Percentiles rank a stretch among this genome's conserved stretches.
Conservation (phyloP, 116 monocot genomes). For the Posidonia oceanica region DNA sequence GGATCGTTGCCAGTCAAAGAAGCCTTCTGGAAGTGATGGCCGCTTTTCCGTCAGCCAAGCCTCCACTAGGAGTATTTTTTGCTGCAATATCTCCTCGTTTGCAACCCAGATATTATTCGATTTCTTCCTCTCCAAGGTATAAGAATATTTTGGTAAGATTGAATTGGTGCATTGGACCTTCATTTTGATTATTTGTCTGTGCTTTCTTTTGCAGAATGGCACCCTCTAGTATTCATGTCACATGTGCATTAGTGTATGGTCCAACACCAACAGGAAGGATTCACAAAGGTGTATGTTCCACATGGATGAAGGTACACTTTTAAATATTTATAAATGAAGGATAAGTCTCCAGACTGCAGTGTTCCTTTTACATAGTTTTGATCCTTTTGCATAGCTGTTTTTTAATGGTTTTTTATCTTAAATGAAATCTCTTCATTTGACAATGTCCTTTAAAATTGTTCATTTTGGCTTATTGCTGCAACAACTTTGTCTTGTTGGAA, state of each 20-base stretch:
- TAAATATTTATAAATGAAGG: neutral
- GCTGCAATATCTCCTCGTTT: slow-evolving; percentile 77
- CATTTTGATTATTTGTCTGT: slow-evolving; percentile 8
- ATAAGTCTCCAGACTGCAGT: too few species aligned
- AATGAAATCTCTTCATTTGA: too few species aligned
- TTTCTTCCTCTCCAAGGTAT: slow-evolving; percentile 86
- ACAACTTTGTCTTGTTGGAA: too few species aligned
- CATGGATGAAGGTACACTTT: slow-evolving; percentile 85
- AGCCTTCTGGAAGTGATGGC: slow-evolving; percentile 90
- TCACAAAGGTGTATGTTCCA: slow-evolving; percentile 93
- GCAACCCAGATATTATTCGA: slow-evolving; percentile 90
- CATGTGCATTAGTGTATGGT: slow-evolving; percentile 80
- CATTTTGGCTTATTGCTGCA: too few species aligned
- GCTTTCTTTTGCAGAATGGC: slow-evolving; percentile 31
- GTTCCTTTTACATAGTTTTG: too few species aligned
- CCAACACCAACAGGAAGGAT: slow-evolving; percentile 83
- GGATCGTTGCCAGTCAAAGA: slow-evolving; percentile 73
- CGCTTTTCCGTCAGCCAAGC: slow-evolving; percentile 72
- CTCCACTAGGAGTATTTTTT: slow-evolving; percentile 84
- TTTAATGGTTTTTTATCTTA: too few species aligned
- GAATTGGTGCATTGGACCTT: neutral
- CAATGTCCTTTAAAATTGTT: too few species aligned
- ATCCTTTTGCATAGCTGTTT: too few species aligned
- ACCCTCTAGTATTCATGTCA: slow-evolving; percentile 73
- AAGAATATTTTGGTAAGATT: neutral